Conservation (phyloP, 176 grass and related monocot species). For the Hsuehochloa calcarea region DNA sequence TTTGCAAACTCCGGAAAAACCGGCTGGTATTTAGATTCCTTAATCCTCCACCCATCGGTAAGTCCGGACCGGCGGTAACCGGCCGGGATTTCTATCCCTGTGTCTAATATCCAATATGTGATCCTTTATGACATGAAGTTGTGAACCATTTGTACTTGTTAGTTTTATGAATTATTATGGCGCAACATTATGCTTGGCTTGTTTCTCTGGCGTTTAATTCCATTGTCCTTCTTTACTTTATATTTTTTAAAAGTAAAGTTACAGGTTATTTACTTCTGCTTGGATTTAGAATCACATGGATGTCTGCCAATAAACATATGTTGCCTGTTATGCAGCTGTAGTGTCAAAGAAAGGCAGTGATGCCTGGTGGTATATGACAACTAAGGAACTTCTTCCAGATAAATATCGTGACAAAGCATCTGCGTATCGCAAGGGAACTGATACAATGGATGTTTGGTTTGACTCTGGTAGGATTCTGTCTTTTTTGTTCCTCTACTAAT, state of each 20-base stretch:
- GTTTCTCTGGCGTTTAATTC: background rate
- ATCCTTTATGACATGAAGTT: background rate
- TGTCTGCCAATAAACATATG: conserved; percentile 11
- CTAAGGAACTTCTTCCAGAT: conserved; percentile 84
- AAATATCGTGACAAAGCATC: conserved; percentile 76
- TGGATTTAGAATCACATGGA: conserved; percentile 17
- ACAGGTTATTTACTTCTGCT: background rate
- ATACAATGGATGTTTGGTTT: conserved; percentile 99
- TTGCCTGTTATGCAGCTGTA: conserved; percentile 56
- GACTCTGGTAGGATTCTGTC: conserved; percentile 73
- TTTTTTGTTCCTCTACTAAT: conserved; percentile 13
- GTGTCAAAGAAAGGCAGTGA: conserved; percentile 82
- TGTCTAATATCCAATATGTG: background rate
- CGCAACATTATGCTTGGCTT: background rate
- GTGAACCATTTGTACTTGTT: background rate
- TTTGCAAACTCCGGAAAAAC: no score
- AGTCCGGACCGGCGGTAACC: no score
- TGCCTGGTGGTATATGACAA: conserved; percentile 98
- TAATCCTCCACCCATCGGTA: no score
- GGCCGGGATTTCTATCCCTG: no score
- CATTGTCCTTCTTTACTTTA: conserved; percentile 5
- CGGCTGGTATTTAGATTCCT: no score
- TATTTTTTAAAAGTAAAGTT: conserved; percentile 4
- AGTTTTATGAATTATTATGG: background rate
- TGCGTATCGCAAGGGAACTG: conserved; percentile 87